Conservation (phyloP, 2,329 filamentous ascomycete species). For the Paramyrothecium roridum region DNA sequence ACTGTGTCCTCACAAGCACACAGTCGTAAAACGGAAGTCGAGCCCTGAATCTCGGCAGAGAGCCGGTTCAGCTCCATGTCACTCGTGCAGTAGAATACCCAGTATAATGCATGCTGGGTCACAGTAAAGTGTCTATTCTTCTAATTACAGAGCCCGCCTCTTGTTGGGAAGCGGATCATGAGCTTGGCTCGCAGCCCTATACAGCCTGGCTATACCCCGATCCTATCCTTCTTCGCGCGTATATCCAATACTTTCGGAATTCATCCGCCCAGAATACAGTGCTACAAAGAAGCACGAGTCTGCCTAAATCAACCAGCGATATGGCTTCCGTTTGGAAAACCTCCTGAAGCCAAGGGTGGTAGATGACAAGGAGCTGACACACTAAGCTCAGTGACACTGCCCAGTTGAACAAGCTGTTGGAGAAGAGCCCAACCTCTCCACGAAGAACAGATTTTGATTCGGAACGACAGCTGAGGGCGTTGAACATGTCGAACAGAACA, state of each 20-base stretch:
- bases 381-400: constrained; percentile 81
- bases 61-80: too few relatives aligned
- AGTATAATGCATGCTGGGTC: too few relatives aligned
- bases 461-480: constrained; percentile 88
- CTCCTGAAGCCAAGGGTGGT: constrained; percentile 88
- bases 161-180: too few relatives aligned
- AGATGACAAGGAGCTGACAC: constrained; percentile 89
- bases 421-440: constrained; percentile 79
- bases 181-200: constrained; percentile 25
- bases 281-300: constrained; percentile 74
- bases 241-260: constrained; percentile 73
- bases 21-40: too few relatives aligned
- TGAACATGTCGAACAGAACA: constrained; percentile 99
- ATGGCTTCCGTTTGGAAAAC: constrained; percentile 95
- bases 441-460: constrained; percentile 85
- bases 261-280: constrained; percentile 96
- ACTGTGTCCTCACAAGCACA: too few relatives aligned
- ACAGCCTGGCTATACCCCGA: constrained; percentile 65
- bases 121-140: not conserved
- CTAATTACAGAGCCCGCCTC: not conserved
- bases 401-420: constrained; percentile 95
- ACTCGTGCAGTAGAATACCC: too few relatives aligned
- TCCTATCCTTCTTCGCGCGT: constrained; percentile 54
- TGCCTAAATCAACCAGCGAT: constrained; percentile 67
- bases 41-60: too few relatives aligned